Evolutionary conservation across 352 stramenopile genomes (phyloP), one percentile per base, ranked within the genome.

Genomic region (Proteromonas lacertae): DNA sequence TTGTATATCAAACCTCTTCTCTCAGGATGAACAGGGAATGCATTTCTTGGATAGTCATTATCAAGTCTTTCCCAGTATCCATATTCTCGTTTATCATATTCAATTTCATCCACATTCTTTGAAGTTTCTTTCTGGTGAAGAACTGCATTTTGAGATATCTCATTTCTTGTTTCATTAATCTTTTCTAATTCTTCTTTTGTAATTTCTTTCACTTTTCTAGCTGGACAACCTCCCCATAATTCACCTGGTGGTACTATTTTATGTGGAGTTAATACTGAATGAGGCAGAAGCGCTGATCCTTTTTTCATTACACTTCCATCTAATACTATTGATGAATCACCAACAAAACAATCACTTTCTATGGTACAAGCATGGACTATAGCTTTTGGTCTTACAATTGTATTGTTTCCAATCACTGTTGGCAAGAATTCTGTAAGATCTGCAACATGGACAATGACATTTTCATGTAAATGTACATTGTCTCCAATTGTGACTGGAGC

Each of bases 351-450:
- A 41, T 81, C 54, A 56, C 86, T 65, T 46, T 81, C 53, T 40
- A 89, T 76, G 35, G 66, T 80, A 48, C 67, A 82, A 8, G 68
- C 71, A 53, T 84, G 70, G 40, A 89, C 57, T 40, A 79, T 76
- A 21, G 72, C 66, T 14, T 49, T 53, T 13, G 64, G 59, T 18
- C 73, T 70, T 33, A 88, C 61, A 14, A 62, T 76, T 40, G 86
- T 71, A 50, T 82, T 68, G 59, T 48, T 75, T 28, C 73, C 72
- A 43, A 87, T 81, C n/a, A n/a, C n/a, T n/a, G n/a, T n/a, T n/a
- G n/a, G n/a, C n/a, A n/a, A n/a, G n/a, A n/a, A n/a, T n/a, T n/a
- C n/a, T n/a, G n/a, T n/a, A n/a, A n/a, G n/a, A n/a, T n/a, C n/a
- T n/a, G n/a, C n/a, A n/a, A n/a, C n/a, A n/a, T 86, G 70, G 34